Conservation (phyloP, 2,329 filamentous ascomycete species). For the Aspergillus oerlinghausenensis region DNA sequence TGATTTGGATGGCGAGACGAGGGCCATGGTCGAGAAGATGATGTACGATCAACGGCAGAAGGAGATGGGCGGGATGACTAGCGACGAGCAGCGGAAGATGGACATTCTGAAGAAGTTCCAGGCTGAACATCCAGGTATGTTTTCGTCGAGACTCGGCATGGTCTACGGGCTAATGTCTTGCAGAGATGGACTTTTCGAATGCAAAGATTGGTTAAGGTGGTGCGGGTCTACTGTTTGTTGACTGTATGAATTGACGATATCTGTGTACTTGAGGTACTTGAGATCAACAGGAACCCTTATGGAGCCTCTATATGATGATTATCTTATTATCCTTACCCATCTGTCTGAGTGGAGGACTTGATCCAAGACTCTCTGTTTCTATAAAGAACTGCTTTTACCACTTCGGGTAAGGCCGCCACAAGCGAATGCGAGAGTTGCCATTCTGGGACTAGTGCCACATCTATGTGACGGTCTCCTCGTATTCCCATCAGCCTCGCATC, state of each 20-base stretch:
- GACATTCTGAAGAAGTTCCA: slow-evolving; percentile 94
- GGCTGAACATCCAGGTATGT: slow-evolving; percentile 59
- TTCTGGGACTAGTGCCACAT: slow-evolving; percentile 13
- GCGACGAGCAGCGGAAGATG: slow-evolving; percentile 91
- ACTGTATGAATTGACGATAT: slow-evolving; percentile 20
- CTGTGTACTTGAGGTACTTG: not conserved
- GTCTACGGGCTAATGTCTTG: slow-evolving; percentile 6
- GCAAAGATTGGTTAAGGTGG: slow-evolving; percentile 53
- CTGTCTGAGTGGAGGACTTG: not conserved
- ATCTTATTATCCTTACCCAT: not conserved
- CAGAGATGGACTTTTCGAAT: slow-evolving; percentile 65
- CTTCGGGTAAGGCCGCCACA: not conserved
- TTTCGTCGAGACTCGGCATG: slow-evolving; percentile 1
- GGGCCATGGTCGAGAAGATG: slow-evolving; percentile 99
- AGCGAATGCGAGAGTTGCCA: slow-evolving; percentile 20
- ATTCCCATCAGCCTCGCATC: not conserved
- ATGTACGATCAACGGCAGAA: slow-evolving; percentile 99
- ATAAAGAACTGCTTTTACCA: not conserved
- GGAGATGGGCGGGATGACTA: slow-evolving; percentile 81
- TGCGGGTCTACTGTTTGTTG: not conserved
- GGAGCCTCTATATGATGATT: not conserved
- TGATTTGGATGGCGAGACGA: slow-evolving; percentile 90
- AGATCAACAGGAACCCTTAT: not conserved
- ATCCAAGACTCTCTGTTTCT: not conserved
- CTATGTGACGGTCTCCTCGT: not conserved